Conservation (phyloP, 495 filamentous ascomycete genomes). For the Polyplosphaeria fusca region DNA sequence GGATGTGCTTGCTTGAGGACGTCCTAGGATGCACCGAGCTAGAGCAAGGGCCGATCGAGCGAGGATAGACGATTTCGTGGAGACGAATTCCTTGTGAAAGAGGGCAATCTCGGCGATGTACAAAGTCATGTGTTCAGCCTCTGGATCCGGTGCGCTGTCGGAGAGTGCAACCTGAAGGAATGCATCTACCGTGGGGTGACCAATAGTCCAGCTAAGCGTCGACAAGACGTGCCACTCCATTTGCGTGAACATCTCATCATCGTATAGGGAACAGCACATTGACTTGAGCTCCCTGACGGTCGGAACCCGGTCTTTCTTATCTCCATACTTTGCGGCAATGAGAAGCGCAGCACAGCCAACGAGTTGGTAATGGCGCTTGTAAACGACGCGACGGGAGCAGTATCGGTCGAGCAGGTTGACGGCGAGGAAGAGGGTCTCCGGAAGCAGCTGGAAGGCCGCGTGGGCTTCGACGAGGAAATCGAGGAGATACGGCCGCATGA, state of each 20-base stretch:
- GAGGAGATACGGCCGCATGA: conserved; percentile 96
- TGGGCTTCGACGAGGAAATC: conserved; percentile 99
- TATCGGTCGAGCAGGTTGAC: conserved; percentile 97
- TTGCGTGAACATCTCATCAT: conserved; percentile 99
- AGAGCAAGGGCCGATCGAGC: conserved; percentile 82
- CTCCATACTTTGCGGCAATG: conserved; percentile 97
- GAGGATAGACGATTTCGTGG: conserved; percentile 82
- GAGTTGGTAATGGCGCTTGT: conserved; percentile 97
- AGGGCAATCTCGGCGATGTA: conserved; percentile 93
- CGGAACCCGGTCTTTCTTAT: conserved; percentile 94
- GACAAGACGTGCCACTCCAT: conserved; percentile 99
- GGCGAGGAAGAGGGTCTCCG: conserved; percentile 90
- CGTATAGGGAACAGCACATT: conserved; percentile 98
- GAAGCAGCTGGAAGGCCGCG: conserved; percentile 86
- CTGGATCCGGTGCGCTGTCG: conserved; percentile 63
- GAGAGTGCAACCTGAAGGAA: conserved; percentile 76
- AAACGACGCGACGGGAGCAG: conserved; percentile 96
- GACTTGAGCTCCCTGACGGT: conserved; percentile 94
- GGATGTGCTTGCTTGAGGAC: conserved; percentile 67
- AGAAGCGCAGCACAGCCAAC: conserved; percentile 95
- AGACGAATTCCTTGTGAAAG: conserved; percentile 95
- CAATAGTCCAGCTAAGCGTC: conserved; percentile 94
- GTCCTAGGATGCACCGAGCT: conserved; percentile 78
- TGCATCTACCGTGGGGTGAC: conserved; percentile 90
- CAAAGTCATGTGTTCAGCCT: conserved; percentile 89